Conservation (phyloP, 768 basidiomycete species). For the Sarcomyxa edulis region DNA sequence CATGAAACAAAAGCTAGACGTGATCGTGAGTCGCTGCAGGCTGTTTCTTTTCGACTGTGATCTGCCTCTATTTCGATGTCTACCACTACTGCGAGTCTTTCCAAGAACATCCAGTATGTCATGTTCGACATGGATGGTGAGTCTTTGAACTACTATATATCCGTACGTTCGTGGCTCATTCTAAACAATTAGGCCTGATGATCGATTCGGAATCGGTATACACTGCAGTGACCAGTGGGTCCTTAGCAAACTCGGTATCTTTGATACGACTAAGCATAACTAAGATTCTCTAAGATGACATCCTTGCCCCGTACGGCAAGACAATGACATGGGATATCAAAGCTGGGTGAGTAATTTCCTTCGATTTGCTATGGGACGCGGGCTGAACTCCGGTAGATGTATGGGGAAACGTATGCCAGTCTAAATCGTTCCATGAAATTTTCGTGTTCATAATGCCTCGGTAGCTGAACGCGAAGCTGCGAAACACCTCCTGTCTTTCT, state of each 20-base stretch:
- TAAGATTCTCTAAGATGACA: conserved; percentile 44
- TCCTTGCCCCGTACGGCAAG: conserved; percentile 66
- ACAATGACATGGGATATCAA: conserved; percentile 88
- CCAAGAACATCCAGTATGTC: conserved; percentile 57
- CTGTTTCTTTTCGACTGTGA: no score
- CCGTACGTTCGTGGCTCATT: neutral
- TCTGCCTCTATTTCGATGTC: no score
- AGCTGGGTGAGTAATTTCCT: no score
- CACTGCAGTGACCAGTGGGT: conserved; percentile 72
- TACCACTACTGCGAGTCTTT: no score
- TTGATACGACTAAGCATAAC: neutral
- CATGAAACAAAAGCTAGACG: no score
- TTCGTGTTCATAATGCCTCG: conserved; percentile 4
- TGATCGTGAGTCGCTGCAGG: no score
- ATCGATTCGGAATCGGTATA: conserved; percentile 77
- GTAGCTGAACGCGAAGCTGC: conserved; percentile 67
- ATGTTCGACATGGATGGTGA: conserved; percentile 73
- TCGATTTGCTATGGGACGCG: no score
- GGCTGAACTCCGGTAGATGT: no score
- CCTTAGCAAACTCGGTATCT: neutral
- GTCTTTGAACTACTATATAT: conserved; percentile 3
- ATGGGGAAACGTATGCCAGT: conserved; percentile 73
- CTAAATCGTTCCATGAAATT: conserved; percentile 9
- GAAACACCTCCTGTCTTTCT: conserved; percentile 68
- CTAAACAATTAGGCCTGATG: conserved; percentile 47